Conservation (phyloP, 2,329 filamentous ascomycete species). For the Aspergillus sp. region DNA sequence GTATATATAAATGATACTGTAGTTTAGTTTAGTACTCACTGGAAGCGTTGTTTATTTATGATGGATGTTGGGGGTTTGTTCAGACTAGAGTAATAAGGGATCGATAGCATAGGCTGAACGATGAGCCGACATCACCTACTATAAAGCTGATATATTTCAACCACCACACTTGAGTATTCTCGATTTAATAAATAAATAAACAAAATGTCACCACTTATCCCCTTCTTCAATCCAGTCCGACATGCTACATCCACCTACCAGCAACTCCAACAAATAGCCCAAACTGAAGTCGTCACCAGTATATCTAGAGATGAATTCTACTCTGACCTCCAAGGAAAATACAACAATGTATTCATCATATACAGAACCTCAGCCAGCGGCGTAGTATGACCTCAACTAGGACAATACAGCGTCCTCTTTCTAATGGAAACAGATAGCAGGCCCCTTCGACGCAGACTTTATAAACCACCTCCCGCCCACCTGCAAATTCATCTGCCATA, state of each 20-base stretch:
- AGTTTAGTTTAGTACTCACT: no score
- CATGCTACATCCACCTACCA: background rate
- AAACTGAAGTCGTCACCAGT: background rate
- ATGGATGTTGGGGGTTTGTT: no score
- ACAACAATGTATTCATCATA: background rate
- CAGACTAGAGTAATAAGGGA: no score
- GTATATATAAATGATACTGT: background rate
- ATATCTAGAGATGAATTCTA: background rate
- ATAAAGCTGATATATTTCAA: no score
- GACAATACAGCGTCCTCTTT: no score
- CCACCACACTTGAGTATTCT: no score
- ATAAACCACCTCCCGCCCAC: background rate
- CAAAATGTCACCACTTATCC: background rate
- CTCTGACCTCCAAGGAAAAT: background rate
- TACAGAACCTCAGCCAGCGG: background rate
- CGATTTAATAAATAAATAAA: no score
- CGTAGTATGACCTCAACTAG: background rate
- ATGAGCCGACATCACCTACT: no score
- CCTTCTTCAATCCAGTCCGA: background rate
- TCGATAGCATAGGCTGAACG: no score
- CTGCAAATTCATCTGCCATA: conserved; percentile 5
- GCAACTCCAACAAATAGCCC: background rate
- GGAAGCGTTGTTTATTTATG: no score
- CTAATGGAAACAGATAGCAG: no score
- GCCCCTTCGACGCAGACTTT: no score